Evolutionary conservation across 1,284 basidiomycete species (phyloP), one percentile per base, ranked within the genome.

Genomic region (Sporisorium graminicola): DNA sequence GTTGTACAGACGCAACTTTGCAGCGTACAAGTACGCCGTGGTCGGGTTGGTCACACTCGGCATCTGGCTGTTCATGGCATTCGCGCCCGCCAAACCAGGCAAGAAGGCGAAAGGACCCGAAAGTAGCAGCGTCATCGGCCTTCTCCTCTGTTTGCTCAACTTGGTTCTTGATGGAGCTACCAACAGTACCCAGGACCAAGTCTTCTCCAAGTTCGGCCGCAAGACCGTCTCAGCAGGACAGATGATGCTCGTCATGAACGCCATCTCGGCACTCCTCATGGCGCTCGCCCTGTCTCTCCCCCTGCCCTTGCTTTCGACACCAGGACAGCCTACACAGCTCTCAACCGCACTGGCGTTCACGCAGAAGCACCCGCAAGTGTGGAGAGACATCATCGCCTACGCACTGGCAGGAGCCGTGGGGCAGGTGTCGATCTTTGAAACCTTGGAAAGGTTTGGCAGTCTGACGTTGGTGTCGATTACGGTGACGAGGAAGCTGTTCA

Each of bases 211-310:
- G 87, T 85, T 77, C 46, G 78, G 78, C 12, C 89, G 90, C 43
- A 54, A 74, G 50, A 68, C 71, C 24, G 90, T 95, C 22, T 91
- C 91, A 0, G 97, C 97, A 5, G 95, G 97, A 85, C 96, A 99
- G 86, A 98, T 99, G 95, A 99, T 99, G 97, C 92, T 99, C 85
- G 96, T 92, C 90, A 98, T 98, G 86, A 96, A 96, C 86, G 82
- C 91, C 31, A 91, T 94, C 86, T 82, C 81, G 1, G 65, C 73
- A 8, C 18, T 77, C n/a, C 74, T 84, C 42, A 76, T 83, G 72
- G 53, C 40, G 3, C 29, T 64, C 12, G 68, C 79, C 12, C 76
- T 84, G 27, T 71, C 92, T 91, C n/a, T 90, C 91, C 70, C 88
- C 91, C 66, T 92, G 85, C 87, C 51, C 88, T 40, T 77, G 13